These are phyloP conservation scores for Yamadazyma sp. DNA, from an alignment of 805 yeast genomes.

Conservation along the genomic window DNA sequence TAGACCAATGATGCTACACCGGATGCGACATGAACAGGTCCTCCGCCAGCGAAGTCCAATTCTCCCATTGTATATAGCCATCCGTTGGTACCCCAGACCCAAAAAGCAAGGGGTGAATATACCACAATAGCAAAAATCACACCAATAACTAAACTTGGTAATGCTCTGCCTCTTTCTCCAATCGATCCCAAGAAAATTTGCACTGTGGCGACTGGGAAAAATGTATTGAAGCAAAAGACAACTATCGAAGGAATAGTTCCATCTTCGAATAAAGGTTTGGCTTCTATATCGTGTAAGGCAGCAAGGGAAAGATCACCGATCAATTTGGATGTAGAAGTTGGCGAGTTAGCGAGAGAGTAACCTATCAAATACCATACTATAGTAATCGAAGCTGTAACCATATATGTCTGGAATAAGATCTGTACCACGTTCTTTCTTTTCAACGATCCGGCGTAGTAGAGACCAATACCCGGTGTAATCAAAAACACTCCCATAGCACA, in stretches of 20 bases:
- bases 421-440: constrained; percentile 45
- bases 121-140: constrained; percentile 43
- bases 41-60: constrained; percentile 51
- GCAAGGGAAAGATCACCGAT: constrained; percentile 41
- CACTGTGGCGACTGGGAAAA: constrained; percentile 49
- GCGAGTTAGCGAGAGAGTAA: constrained; percentile 43
- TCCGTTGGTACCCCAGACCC: constrained; percentile 49
- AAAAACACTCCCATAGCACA: constrained; percentile 50
- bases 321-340: constrained; percentile 25
- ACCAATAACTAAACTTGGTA: constrained; percentile 43
- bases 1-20: constrained; percentile 45
- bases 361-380: constrained; percentile 48
- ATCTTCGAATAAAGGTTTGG: constrained; percentile 43
- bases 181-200: constrained; percentile 47
- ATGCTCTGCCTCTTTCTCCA: constrained; percentile 43
- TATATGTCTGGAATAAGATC: constrained; percentile 43
- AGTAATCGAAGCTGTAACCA: constrained; percentile 39
- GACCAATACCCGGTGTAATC: constrained; percentile 47
- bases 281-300: constrained; percentile 39
- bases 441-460: constrained; percentile 45
- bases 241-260: constrained; percentile 50
- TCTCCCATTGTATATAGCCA: constrained; percentile 45
- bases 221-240: constrained; percentile 43
- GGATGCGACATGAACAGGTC: constrained; percentile 48
- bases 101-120: constrained; percentile 46